Conservation (phyloP, 2,329 filamentous ascomycete genomes). For the Colletotrichum abscissum region DNA sequence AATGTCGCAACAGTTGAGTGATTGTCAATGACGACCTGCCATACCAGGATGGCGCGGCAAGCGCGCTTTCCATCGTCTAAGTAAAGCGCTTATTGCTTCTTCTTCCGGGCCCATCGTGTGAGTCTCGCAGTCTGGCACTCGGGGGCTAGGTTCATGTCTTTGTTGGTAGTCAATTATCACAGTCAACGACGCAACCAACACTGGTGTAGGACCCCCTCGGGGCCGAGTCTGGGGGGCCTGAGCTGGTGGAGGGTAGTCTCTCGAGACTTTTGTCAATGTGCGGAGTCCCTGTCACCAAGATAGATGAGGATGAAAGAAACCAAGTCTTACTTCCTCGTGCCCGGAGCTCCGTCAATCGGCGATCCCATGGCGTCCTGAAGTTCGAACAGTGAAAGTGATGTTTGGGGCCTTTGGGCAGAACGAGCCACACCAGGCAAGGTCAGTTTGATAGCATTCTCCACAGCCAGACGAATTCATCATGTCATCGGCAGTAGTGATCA, state of each 20-base stretch:
- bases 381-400: neutral
- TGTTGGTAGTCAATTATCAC: neutral
- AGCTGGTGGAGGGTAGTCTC: neutral
- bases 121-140: neutral
- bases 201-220: neutral
- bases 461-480: neutral
- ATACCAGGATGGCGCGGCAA: neutral
- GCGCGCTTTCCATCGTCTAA: neutral
- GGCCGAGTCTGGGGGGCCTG: neutral
- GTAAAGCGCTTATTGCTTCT: neutral
- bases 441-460: neutral
- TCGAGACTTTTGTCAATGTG: neutral
- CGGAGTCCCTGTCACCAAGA: neutral
- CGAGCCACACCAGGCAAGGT: neutral
- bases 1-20: neutral
- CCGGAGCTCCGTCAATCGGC: neutral
- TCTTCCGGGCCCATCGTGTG: neutral
- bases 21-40: neutral
- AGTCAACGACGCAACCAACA: neutral
- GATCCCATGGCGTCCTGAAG: neutral
- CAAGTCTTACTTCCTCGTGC: neutral
- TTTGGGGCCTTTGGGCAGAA: neutral
- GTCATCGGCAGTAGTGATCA: neutral
- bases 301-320: neutral
- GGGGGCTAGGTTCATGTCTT: neutral